Conservation (phyloP, 768 basidiomycete species). For the Nevesoporus exiguus region DNA sequence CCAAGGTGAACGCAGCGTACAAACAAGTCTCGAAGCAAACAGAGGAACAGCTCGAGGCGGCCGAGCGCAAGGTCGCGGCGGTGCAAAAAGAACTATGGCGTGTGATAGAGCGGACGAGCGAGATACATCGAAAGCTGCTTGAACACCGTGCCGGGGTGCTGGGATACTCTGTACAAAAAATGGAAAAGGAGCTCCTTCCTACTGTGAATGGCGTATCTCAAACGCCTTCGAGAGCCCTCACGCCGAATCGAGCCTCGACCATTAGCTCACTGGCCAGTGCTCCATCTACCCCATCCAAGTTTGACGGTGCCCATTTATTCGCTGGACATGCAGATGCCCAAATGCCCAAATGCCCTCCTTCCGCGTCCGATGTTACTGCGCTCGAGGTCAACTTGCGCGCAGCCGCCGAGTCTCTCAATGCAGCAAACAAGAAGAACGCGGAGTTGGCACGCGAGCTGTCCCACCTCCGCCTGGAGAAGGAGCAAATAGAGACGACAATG, state of each 20-base stretch:
- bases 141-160: constrained; percentile 85
- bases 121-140: constrained; percentile 60
- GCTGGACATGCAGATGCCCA: constrained; percentile 74
- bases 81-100: constrained; percentile 72
- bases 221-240: constrained; percentile 46
- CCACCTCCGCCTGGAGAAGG: constrained; percentile 62
- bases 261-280: constrained; percentile 48
- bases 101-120: constrained; percentile 59
- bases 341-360: constrained; percentile 43
- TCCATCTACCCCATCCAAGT: constrained; percentile 50
- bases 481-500: constrained; percentile 61
- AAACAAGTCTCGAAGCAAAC: constrained; percentile 62
- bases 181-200: constrained; percentile 53
- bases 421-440: constrained; percentile 57
- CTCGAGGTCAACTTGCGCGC: constrained; percentile 67
- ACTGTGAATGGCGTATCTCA: constrained; percentile 32
- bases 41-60: constrained; percentile 64
- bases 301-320: constrained; percentile 83
- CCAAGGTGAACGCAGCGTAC: constrained; percentile 58
- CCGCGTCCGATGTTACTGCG: constrained; percentile 42
- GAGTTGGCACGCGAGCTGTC: constrained; percentile 62
- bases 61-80: constrained; percentile 68
- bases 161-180: constrained; percentile 60
- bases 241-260: constrained; percentile 48
- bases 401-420: constrained; percentile 54